Conservation (phyloP, 2,329 filamentous ascomycete genomes). For the Penicillium freii region DNA sequence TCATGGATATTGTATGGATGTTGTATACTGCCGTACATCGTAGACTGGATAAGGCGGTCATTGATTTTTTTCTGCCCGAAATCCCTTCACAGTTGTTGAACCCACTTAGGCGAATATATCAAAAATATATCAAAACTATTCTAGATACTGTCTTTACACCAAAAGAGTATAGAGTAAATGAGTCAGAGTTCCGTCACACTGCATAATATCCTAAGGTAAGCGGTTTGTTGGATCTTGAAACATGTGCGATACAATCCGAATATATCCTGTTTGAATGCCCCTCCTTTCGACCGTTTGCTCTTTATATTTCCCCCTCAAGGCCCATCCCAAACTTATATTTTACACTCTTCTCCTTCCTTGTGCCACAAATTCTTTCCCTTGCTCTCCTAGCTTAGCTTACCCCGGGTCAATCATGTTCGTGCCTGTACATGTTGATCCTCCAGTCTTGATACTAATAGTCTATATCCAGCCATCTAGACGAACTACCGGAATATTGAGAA, state of each 20-base stretch:
- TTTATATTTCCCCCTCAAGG: neutral
- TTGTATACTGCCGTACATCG: neutral
- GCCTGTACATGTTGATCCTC: too few relatives aligned
- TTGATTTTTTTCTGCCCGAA: neutral
- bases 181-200: neutral
- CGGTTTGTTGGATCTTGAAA: neutral
- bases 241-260: neutral
- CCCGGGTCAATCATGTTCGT: neutral
- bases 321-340: neutral
- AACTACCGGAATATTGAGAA: neutral
- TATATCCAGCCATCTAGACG: neutral
- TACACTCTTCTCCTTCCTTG: neutral
- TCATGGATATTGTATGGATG: neutral
- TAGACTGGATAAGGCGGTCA: conserved; percentile 1
- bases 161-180: neutral
- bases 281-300: neutral
- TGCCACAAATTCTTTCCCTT: neutral
- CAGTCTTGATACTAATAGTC: neutral
- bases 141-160: neutral
- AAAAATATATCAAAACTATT: neutral
- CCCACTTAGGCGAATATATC: neutral
- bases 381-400: neutral
- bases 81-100: neutral
- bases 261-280: conserved; percentile 1
- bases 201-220: neutral